phyloP scores from a whole-genome alignment of 2,329 filamentous ascomycete species.

The Ophiocordyceps robertsii region DNA sequence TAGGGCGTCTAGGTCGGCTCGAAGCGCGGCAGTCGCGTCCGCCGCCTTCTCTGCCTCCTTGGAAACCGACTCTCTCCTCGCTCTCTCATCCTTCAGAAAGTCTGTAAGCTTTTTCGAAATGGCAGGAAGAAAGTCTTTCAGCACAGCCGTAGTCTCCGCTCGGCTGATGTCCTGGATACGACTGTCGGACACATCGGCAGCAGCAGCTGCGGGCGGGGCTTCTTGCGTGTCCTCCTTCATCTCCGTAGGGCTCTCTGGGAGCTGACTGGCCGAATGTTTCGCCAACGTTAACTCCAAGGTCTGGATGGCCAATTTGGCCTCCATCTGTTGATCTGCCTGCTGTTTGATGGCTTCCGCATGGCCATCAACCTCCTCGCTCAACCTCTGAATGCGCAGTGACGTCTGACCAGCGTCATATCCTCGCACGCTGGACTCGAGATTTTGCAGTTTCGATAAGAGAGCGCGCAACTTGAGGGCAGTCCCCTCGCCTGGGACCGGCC shows the following conservation, averaged over 20 bases:
- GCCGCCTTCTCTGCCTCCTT: slow-evolving; percentile 3
- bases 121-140: background rate
- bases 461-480: background rate
- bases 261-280: background rate
- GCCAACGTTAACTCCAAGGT: background rate
- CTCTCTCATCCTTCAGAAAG: slow-evolving; percentile 10
- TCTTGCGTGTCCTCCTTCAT: background rate
- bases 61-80: slow-evolving; percentile 1
- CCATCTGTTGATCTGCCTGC: background rate
- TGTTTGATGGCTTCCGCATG: background rate
- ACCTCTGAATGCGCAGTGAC: background rate
- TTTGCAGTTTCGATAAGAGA: background rate
- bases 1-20: slow-evolving; percentile 1
- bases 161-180: background rate
- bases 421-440: background rate
- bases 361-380: background rate
- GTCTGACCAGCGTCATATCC: background rate
- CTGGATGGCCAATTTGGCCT: background rate
- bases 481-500: background rate
- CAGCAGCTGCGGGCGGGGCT: background rate
- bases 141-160: background rate
- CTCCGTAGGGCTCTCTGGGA: background rate
- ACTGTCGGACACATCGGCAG: background rate
- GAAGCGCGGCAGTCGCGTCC: slow-evolving; percentile 1
- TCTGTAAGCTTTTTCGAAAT: slow-evolving; percentile 2